These are phyloP conservation scores for Byssoonygena ceratinophila DNA, from an alignment of 2,329 filamentous ascomycete genomes.

Conservation along the genomic window DNA sequence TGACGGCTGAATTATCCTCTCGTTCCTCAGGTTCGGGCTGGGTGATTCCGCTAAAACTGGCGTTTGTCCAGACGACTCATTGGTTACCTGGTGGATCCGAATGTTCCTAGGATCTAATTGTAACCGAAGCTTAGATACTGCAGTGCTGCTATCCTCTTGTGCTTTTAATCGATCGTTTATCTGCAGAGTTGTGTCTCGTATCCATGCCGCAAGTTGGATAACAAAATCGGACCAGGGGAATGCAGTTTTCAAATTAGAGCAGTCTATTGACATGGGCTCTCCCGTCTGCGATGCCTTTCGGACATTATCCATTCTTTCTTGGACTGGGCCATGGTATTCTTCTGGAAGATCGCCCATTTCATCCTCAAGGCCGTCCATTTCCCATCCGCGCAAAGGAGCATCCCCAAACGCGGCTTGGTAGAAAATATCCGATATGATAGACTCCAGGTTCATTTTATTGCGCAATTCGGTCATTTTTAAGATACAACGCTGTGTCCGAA, in stretches of 20 bases:
- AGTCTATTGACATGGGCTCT: conserved; percentile 25
- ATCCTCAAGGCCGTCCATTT: conserved; percentile 13
- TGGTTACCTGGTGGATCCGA: not conserved
- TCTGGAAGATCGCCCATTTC: conserved; percentile 7
- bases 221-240: conserved; percentile 45
- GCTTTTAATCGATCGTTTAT: conserved; percentile 35
- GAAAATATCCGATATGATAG: conserved; percentile 12
- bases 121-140: not conserved
- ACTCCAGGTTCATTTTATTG: not conserved
- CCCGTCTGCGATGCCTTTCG: not conserved
- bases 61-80: not conserved
- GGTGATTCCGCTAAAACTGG: not conserved
- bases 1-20: not conserved
- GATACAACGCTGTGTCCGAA: conserved; percentile 17
- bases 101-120: not conserved
- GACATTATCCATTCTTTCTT: conserved; percentile 10
- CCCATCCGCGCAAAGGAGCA: conserved; percentile 14
- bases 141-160: conserved; percentile 34
- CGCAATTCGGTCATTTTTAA: not conserved
- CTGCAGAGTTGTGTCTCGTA: conserved; percentile 36
- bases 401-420: not conserved
- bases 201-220: conserved; percentile 38
- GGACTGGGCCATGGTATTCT: conserved; percentile 3
- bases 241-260: conserved; percentile 34
- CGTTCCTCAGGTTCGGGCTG: not conserved